Conservation (phyloP, 306 rosid genomes). For the Vigna unguiculata region DNA sequence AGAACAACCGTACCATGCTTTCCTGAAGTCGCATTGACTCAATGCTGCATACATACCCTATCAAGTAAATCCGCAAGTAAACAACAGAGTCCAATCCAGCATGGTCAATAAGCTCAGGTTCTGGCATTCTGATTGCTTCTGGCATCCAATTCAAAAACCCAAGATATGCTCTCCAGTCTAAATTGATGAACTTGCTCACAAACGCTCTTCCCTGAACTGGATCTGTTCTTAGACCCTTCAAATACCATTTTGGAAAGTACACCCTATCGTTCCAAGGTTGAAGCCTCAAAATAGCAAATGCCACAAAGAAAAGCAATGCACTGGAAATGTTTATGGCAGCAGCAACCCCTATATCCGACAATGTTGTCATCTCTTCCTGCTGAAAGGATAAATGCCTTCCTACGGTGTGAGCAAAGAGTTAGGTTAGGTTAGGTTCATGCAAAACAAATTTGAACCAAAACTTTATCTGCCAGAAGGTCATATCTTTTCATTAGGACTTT, state of each 20-base stretch:
- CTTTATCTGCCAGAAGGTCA: not conserved
- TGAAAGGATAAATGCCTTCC: slow-evolving; percentile 35
- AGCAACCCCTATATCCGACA: slow-evolving; percentile 72
- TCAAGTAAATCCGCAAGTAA: slow-evolving; percentile 81
- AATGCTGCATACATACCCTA: slow-evolving; percentile 60
- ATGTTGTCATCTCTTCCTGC: slow-evolving; percentile 65
- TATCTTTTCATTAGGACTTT: not conserved
- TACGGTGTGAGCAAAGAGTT: slow-evolving; percentile 31
- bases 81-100: slow-evolving; percentile 90
- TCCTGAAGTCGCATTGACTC: slow-evolving; percentile 2
- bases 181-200: slow-evolving; percentile 71
- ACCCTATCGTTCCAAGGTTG: slow-evolving; percentile 91
- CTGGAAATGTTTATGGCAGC: slow-evolving; percentile 72
- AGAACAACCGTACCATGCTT: not conserved
- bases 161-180: slow-evolving; percentile 73
- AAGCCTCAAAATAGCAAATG: slow-evolving; percentile 87
- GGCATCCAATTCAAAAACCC: slow-evolving; percentile 84
- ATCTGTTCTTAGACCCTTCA: slow-evolving; percentile 74
- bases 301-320: slow-evolving; percentile 70
- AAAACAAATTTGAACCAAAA: not conserved
- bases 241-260: slow-evolving; percentile 87
- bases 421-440: slow-evolving; percentile 21
- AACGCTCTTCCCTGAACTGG: slow-evolving; percentile 66
- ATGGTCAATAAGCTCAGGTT: slow-evolving; percentile 87
- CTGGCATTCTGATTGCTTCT: slow-evolving; percentile 82